Conservation (phyloP, 768 basidiomycete species). For the Dioszegia aurantiaca region DNA sequence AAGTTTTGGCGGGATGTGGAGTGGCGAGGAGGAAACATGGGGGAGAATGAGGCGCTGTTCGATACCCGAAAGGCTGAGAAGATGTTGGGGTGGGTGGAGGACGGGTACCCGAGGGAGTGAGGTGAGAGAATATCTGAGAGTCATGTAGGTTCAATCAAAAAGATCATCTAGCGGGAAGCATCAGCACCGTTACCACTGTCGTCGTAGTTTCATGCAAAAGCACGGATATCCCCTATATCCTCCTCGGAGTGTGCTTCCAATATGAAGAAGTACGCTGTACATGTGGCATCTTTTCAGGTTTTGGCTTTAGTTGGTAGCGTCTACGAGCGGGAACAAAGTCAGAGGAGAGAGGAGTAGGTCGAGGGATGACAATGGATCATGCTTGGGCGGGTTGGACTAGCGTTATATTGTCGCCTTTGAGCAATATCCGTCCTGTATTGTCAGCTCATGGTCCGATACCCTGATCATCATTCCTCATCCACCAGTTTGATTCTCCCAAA, state of each 20-base stretch:
- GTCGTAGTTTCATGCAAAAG: too few relatives aligned
- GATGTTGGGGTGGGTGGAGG: slow-evolving; percentile 61
- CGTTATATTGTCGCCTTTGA: slow-evolving; percentile 99
- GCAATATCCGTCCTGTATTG: slow-evolving; percentile 76
- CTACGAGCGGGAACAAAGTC: background rate
- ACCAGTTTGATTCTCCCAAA: background rate
- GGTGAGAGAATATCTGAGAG: too few relatives aligned
- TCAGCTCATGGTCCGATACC: background rate
- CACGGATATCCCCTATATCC: too few relatives aligned
- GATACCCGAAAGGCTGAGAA: slow-evolving; percentile 64
- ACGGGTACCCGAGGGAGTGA: slow-evolving; percentile 17
- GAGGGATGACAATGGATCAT: slow-evolving; percentile 21
- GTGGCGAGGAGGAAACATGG: slow-evolving; percentile 34
- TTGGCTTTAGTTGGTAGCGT: background rate
- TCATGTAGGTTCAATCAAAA: background rate
- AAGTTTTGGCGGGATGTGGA: slow-evolving; percentile 54
- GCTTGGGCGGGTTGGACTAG: slow-evolving; percentile 67
- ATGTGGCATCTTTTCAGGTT: background rate
- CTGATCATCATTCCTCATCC: background rate
- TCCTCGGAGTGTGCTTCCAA: background rate
- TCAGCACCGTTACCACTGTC: too few relatives aligned
- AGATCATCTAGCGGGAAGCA: background rate
- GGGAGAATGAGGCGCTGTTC: slow-evolving; percentile 59
- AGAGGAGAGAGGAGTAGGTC: background rate
- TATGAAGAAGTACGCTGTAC: background rate